These are phyloP conservation scores for Boletellus ananas DNA, from an alignment of 768 basidiomycete genomes.

Conservation along the genomic window DNA sequence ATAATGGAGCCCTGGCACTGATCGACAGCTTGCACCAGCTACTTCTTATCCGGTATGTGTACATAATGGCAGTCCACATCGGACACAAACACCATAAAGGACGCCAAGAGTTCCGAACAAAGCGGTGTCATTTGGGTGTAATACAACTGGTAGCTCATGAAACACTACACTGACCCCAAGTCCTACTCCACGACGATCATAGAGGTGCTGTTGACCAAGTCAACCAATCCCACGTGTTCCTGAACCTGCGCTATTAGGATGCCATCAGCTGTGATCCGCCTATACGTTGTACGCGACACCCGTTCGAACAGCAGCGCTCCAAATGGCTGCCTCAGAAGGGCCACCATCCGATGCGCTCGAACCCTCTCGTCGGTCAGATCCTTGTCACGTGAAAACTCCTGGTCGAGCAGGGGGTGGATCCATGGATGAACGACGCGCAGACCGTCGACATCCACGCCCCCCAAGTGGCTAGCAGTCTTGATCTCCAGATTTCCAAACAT, in stretches of 20 bases:
- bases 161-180: no score
- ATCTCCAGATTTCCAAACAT: slow-evolving; percentile 2
- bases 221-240: background rate
- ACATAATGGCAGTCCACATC: no score
- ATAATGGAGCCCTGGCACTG: no score
- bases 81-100: no score
- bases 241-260: slow-evolving; percentile 4
- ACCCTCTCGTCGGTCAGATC: background rate
- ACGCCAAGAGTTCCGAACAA: no score
- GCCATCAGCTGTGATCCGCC: slow-evolving; percentile 10
- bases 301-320: slow-evolving; percentile 3
- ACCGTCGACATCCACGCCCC: background rate
- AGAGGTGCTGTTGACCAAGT: slow-evolving; percentile 1
- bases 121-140: no score
- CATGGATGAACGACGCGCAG: slow-evolving; percentile 13
- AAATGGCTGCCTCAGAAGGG: slow-evolving; percentile 5
- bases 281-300: background rate
- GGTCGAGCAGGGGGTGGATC: slow-evolving; percentile 7
- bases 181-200: no score
- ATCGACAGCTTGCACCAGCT: no score
- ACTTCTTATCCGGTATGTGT: no score
- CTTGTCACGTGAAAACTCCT: background rate
- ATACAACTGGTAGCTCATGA: no score
- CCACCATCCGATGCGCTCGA: background rate
- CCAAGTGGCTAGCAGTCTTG: slow-evolving; percentile 2